Evolutionary conservation across 768 basidiomycete species (phyloP), one percentile per base, ranked within the genome.

Genomic region (Leccinum variicolor): DNA sequence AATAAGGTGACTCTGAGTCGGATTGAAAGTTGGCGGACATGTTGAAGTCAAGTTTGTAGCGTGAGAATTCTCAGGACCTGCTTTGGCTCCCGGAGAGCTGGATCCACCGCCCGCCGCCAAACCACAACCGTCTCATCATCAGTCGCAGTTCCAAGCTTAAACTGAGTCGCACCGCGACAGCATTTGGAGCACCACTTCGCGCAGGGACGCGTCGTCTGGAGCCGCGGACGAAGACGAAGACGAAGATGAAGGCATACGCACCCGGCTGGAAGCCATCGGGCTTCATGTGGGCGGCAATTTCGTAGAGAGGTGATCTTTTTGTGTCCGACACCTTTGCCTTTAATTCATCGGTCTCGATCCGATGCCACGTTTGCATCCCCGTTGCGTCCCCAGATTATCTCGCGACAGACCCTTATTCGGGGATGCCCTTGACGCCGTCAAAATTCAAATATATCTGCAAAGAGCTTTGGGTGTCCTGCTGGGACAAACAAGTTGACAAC

Each of bases 401-500:
- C 81, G 87, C 34, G 87, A 92, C 60, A 79, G 87, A 63, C 77
- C 84, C 29, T 79, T 90, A 54, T 91, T 96, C 57, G 72, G 83
- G 0, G 90, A 95, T 68, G 89, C 92, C 1, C 78, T 97, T 6
- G 95, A 98, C 59, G 86, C 84, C 10, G 86, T 98, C 75, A 97
- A 98, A 72, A 25, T 25, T 25, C 25, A n/a, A n/a, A n/a, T 97
- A 96, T 67, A 81, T 97, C 56, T 98, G 94, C 76, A 98, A 98
- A 68, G 94, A 98, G 56, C 75, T 98, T n/a, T 98, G 94, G 92
- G 77, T 83, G 0, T 84, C 87, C 19, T 89, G 88, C 55, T 97
- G 92, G 87, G 90, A 94, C 53, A 95, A 95, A 69, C 95, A 96
- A 69, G 92, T 97, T 2, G 94, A 97, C 67, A 98, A 98, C 71